phyloP scores from a whole-genome alignment of 495 filamentous ascomycete species.

The Daldinia bambusicola region DNA sequence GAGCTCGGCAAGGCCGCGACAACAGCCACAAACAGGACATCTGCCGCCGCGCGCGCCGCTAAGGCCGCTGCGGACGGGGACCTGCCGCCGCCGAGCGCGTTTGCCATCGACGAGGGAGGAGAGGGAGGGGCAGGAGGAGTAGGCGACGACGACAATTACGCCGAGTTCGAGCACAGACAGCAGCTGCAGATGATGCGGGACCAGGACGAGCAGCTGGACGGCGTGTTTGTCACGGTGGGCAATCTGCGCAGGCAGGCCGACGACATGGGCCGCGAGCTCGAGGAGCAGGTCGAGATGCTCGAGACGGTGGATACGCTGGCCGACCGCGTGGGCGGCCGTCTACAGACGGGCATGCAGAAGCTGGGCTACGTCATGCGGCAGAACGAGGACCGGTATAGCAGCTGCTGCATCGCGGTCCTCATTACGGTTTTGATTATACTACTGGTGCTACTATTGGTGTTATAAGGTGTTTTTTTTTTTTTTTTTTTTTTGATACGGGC shows the following conservation, averaged over 20 bases:
- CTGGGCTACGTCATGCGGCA: conserved; percentile 83
- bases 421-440: conserved; percentile 87
- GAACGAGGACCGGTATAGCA: conserved; percentile 92
- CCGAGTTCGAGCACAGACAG: conserved; percentile 90
- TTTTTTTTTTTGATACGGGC: conserved; percentile 17
- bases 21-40: not conserved
- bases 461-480: no score
- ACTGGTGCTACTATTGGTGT: conserved; percentile 72
- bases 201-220: conserved; percentile 92
- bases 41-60: conserved; percentile 42
- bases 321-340: conserved; percentile 85
- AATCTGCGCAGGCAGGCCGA: conserved; percentile 89
- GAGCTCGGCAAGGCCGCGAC: conserved; percentile 64
- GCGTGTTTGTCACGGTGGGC: conserved; percentile 91
- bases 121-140: conserved; percentile 38
- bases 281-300: conserved; percentile 87
- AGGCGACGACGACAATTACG: conserved; percentile 67
- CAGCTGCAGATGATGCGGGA: conserved; percentile 93
- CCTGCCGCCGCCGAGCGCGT: conserved; percentile 78
- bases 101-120: conserved; percentile 62
- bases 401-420: conserved; percentile 89
- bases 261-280: conserved; percentile 93
- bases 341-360: conserved; percentile 86
- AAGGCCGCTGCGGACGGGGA: conserved; percentile 52
- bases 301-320: conserved; percentile 82